Evolutionary conservation across 1,139 yeast genomes (phyloP).

Genomic region (Pichia sp.): DNA sequence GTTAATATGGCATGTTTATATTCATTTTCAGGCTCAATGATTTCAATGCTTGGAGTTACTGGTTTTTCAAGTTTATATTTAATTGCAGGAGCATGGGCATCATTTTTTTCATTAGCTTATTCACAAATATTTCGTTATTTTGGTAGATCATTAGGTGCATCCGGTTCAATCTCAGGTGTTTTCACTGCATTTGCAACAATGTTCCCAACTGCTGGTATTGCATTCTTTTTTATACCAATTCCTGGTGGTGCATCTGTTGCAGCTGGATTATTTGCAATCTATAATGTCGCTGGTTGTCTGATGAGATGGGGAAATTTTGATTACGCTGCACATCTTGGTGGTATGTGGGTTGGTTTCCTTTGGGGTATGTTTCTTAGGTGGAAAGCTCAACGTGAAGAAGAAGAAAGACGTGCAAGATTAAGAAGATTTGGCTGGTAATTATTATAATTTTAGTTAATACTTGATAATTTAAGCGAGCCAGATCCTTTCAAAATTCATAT

Average conservation of each 20-base stretch:
- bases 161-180: constrained; percentile 83
- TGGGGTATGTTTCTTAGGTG: constrained; percentile 64
- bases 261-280: constrained; percentile 65
- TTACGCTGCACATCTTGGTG: constrained; percentile 92
- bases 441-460: background rate
- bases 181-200: constrained; percentile 75
- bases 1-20: constrained; percentile 84
- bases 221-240: constrained; percentile 75
- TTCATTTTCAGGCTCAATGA: constrained; percentile 73
- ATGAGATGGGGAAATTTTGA: constrained; percentile 78
- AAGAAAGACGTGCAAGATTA: constrained; percentile 33
- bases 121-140: constrained; percentile 51
- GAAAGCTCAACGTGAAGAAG: constrained; percentile 38
- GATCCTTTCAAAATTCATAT: too few relatives aligned
- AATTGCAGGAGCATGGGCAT: constrained; percentile 72
- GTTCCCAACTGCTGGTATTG: constrained; percentile 71
- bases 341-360: constrained; percentile 65
- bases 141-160: constrained; percentile 78
- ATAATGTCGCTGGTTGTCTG: constrained; percentile 68
- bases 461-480: too few relatives aligned
- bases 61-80: constrained; percentile 66
- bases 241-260: constrained; percentile 91
- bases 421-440: constrained; percentile 12
- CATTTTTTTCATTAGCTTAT: constrained; percentile 63
- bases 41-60: constrained; percentile 61